Evolutionary conservation across 352 stramenopile species (phyloP).

Genomic region (Pythium diclinum): DNA sequence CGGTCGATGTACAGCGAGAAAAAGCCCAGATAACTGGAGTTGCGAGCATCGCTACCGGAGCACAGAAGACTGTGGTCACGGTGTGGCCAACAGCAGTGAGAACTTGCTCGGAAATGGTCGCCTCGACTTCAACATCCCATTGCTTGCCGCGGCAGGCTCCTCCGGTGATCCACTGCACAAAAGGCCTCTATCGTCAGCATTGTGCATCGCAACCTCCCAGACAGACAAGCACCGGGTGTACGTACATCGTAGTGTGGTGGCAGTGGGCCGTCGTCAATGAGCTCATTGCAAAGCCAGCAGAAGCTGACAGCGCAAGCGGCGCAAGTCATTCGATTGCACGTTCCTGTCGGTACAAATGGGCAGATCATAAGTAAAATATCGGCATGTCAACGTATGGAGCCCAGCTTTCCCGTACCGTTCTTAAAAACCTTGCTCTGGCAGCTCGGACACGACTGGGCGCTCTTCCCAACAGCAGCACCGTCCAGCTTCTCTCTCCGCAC

Average conservation of each 20-base stretch:
- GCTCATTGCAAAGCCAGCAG: slow-evolving; percentile 87
- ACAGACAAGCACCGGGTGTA: background rate
- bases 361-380: background rate
- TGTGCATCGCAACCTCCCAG: too few species aligned
- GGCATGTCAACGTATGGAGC: background rate
- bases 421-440: slow-evolving; percentile 90
- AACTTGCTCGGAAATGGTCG: background rate
- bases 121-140: background rate
- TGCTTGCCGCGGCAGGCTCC: slow-evolving; percentile 11
- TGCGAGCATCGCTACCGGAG: background rate
- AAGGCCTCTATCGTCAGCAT: background rate
- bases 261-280: slow-evolving; percentile 82
- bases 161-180: background rate
- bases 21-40: background rate
- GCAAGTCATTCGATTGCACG: slow-evolving; percentile 92
- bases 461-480: slow-evolving; percentile 60
- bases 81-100: background rate
- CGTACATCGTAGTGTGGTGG: slow-evolving; percentile 70
- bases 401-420: slow-evolving; percentile 17
- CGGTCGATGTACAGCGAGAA: background rate
- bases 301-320: slow-evolving; percentile 80
- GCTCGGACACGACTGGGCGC: slow-evolving; percentile 81
- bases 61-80: background rate
- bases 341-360: slow-evolving; percentile 30
- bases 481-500: background rate